Base-by-base conservation (phyloP, 164 flowering plant species). In the Magnolia changhungtana region DNA sequence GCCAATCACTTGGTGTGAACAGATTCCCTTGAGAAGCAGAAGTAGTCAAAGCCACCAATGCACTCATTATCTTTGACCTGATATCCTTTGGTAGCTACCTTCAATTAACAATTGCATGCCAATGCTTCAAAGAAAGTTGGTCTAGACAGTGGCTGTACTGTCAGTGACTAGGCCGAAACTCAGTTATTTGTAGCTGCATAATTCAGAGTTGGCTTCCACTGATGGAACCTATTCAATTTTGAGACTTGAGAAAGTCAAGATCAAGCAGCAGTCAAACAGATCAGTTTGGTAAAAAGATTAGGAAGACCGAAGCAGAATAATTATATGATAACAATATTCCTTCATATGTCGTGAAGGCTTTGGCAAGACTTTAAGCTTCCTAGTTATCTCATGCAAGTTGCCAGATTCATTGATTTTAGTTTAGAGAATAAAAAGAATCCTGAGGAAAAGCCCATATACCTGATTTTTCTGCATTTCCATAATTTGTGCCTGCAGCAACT, bases 381-480 rank as follows among this genome's bases (percentile, higher is more conserved):
- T 29, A 27, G 50, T 27, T 4, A 37, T n/a, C 31, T 29, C 31
- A 68, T 13, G 71, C 18, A 68, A 29, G 4, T 68, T 19, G 50
- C 16, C 20, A 14, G 31, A 68, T 23, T 65, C 4, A 7, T 23
- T 65, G 68, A 63, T 20, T 23, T 50, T 50, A 20, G 1, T 73
- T 31, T n/a, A 73, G 18, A 61, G 58, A 20, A 27, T 14, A 31
- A 7, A 70, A 37, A 4, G 45, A 45, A 24, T n/a, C 4, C 31
- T 50, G 6, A n/a, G 19, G 65, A 71, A 71, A 45, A 37, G 7
- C 49, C 4, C 13, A 63, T 68, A 14, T 82, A 93, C 99, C 98
- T 91, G 92, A 80, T 89, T 89, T 81, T 91, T 90, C 84, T 91
- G 96, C 85, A 85, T 80, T 84, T 91, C 89, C 87, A 85, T 59